These are phyloP conservation scores for Aspergillus jensenii DNA, from an alignment of 2,329 filamentous ascomycete genomes.

Conservation along the genomic window DNA sequence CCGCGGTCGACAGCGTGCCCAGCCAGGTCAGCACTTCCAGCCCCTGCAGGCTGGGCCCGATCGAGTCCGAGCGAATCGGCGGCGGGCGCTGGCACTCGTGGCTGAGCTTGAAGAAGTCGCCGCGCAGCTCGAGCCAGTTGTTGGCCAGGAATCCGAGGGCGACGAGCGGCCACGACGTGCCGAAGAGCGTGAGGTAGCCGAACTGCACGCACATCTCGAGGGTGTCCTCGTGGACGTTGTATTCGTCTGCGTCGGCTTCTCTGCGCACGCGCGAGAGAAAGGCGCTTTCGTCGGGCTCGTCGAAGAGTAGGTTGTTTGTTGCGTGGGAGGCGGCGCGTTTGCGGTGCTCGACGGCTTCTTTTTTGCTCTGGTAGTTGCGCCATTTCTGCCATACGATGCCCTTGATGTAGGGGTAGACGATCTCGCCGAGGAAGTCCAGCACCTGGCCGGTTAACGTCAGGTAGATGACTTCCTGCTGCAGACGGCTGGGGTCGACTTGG, in stretches of 20 bases:
- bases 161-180: slow-evolving; percentile 92
- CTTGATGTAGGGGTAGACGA: slow-evolving; percentile 82
- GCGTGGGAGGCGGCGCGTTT: slow-evolving; percentile 30
- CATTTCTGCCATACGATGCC: slow-evolving; percentile 75
- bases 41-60: slow-evolving; percentile 86
- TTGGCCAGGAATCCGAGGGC: slow-evolving; percentile 86
- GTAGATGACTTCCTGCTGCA: slow-evolving; percentile 91
- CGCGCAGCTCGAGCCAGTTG: slow-evolving; percentile 93
- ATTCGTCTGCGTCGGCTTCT: slow-evolving; percentile 77
- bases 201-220: slow-evolving; percentile 90
- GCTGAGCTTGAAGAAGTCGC: slow-evolving; percentile 92
- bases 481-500: slow-evolving; percentile 75
- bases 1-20: slow-evolving; percentile 81
- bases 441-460: slow-evolving; percentile 93
- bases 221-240: slow-evolving; percentile 88
- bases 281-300: slow-evolving; percentile 72
- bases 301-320: slow-evolving; percentile 55
- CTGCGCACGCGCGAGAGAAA: slow-evolving; percentile 80
- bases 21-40: slow-evolving; percentile 92
- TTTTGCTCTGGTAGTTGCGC: slow-evolving; percentile 28
- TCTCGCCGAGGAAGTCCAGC: slow-evolving; percentile 81
- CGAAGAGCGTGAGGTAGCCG: slow-evolving; percentile 88
- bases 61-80: slow-evolving; percentile 87
- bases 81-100: slow-evolving; percentile 84
- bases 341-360: slow-evolving; percentile 33